Conservation (phyloP, 345 rosid genomes). For the Brassica napus region Da-Ae NC_063442.1:25252001-25252500, state of each 20-base stretch:
- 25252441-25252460: not conserved
- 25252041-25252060: slow-evolving; percentile 85
- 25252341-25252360: slow-evolving; percentile 5
- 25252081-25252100: not conserved
- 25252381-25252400: slow-evolving; percentile 9
- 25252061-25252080: slow-evolving; percentile 77
- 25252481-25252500: not conserved
- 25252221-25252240: slow-evolving; percentile 24
- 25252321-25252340: not conserved
- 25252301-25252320: slow-evolving; percentile 15
- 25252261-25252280: slow-evolving; percentile 10
- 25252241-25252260: slow-evolving; percentile 29
- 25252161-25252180: not conserved
- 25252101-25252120: not conserved
- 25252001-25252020: slow-evolving; percentile 87
- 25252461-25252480: not conserved
- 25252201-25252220: slow-evolving; percentile 31
- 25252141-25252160: too few species aligned
- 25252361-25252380: slow-evolving; percentile 38
- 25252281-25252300: slow-evolving; percentile 22
- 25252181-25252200: slow-evolving; percentile 1
- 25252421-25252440: not conserved
- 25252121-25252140: too few species aligned
- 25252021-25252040: slow-evolving; percentile 83
- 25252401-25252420: not conserved